Conservation (phyloP, 2,329 filamentous ascomycete species). For the Waltergamsia citrina region DNA sequence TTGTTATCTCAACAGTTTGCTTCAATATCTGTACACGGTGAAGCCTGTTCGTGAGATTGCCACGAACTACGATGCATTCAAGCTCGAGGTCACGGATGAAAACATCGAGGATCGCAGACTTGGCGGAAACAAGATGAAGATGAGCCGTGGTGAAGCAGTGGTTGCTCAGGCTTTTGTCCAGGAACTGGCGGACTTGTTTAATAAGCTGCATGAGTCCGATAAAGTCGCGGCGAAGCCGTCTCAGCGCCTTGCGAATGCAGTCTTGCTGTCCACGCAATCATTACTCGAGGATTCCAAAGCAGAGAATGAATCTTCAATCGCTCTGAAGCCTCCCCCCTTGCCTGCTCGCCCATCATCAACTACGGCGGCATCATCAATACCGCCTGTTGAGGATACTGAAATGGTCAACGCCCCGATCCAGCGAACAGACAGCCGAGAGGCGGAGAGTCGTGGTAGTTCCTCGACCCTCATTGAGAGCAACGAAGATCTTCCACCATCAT, state of each 20-base stretch:
- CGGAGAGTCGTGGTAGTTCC: constrained; percentile 38
- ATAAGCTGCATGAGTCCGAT: constrained; percentile 56
- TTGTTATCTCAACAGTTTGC: constrained; percentile 91
- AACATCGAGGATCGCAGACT: constrained; percentile 59
- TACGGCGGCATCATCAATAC: background rate
- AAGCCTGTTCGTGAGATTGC: constrained; percentile 73
- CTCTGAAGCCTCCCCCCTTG: constrained; percentile 33
- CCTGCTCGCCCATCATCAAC: constrained; percentile 33
- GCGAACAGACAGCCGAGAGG: constrained; percentile 12
- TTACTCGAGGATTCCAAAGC: constrained; percentile 21
- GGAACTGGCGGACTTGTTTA: constrained; percentile 63
- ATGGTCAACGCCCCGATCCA: constrained; percentile 14
- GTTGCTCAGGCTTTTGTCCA: constrained; percentile 66
- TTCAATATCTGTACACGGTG: constrained; percentile 92
- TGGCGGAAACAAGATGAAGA: constrained; percentile 51
- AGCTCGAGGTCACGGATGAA: constrained; percentile 57
- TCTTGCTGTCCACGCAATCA: constrained; percentile 48
- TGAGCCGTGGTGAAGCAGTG: constrained; percentile 48
- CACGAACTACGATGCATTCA: constrained; percentile 61
- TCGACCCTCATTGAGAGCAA: constrained; percentile 33
- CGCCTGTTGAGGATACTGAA: background rate
- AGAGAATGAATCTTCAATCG: constrained; percentile 8
- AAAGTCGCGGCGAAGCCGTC: constrained; percentile 58
- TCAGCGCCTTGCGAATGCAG: constrained; percentile 70
- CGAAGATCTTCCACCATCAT: background rate